Evolutionary conservation across 768 basidiomycete species (phyloP), one percentile per base, ranked within the genome.

Genomic region (Mycena metata): DNA sequence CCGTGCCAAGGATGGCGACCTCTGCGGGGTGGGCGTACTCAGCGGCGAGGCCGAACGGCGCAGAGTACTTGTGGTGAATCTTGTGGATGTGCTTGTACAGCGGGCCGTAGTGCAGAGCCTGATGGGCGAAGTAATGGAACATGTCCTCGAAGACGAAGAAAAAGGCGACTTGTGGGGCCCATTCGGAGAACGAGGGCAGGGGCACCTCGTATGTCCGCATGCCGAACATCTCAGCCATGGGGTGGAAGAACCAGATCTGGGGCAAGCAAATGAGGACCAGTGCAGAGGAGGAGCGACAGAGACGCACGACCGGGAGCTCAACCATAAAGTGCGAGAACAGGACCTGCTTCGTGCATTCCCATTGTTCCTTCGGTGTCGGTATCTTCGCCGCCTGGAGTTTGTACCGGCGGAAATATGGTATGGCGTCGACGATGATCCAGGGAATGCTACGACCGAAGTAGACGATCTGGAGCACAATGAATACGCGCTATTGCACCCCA

Each of bases 21-120:
- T 99, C 98, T 13, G 95, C 90, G 0, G 98, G 98, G 80, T 99
- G 98, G 1, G 98, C 96, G 77, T 98, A 99, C 79, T 99, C 97
- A 3, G 98, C 97, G 2, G 95, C 96, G 35, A 99, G 89, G 68
- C 98, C 98, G 76, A 99, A 98, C 0, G 98, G 98, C 19, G 97
- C 97, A 11, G 92, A 92, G 81, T 95, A 98, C 76, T 96, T 95
- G 88, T 99, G 98, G 79, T 99, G 98, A 39, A 99, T 85, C 81
- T 98, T 97, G 88, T 98, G 96, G 72, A 98, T 95, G 79, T 96
- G 85, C 79, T 92, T 95, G 86, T 97, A 96, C 58, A 97, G 84
- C 0, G 86, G 77, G 58, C 93, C 91, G 70, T 87, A 92, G 81
- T 99, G 96, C 19, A 98, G 88, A 3, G 91, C 90, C 74, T 95